Conservation (phyloP, 75 land plant genomes). For the Pinus albicaulis region DNA sequence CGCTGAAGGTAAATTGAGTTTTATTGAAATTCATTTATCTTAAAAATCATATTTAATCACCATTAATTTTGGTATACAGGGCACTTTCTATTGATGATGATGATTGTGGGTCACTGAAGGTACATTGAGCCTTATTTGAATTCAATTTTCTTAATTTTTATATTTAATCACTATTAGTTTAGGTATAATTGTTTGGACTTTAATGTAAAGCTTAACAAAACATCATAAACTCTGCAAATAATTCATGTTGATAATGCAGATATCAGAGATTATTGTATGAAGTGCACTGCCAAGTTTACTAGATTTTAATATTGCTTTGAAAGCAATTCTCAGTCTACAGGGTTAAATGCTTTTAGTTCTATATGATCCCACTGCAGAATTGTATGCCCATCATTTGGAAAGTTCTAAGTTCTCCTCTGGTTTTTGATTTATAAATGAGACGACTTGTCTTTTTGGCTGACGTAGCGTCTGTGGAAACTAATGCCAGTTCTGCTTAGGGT, state of each 20-base stretch:
- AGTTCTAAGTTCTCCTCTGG: background rate
- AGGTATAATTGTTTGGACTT: background rate
- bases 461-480: background rate
- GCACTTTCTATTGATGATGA: background rate
- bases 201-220: background rate
- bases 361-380: no score
- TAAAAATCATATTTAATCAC: background rate
- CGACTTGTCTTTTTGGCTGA: background rate
- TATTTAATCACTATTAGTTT: background rate
- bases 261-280: background rate
- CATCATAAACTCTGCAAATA: background rate
- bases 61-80: background rate
- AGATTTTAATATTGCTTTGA: background rate
- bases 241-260: background rate
- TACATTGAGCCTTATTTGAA: background rate
- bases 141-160: background rate
- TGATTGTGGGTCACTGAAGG: background rate
- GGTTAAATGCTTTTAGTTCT: no score
- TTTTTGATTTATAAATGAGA: background rate
- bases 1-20: background rate
- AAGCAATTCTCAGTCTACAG: background rate
- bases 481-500: no score
- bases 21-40: background rate
- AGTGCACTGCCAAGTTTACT: background rate
- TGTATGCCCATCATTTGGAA: no score